Conservation (phyloP, 2,329 filamentous ascomycete species). For the Coleophoma crateriformis region DNA sequence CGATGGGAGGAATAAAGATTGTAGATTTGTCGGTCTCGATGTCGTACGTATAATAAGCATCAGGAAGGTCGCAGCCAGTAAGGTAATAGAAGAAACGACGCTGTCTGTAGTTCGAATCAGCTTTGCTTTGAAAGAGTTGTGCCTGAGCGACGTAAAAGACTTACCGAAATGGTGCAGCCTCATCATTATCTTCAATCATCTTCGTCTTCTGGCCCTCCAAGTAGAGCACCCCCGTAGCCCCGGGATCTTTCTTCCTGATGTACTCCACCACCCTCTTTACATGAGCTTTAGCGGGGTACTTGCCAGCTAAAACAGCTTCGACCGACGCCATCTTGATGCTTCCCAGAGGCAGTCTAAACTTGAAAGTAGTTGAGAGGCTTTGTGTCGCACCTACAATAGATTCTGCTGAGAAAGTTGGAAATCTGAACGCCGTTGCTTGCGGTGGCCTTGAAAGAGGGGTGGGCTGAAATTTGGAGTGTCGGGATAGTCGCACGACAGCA, state of each 20-base stretch:
- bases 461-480: not conserved
- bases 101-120: conserved; percentile 48
- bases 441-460: not conserved
- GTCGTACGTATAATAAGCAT: conserved; percentile 78
- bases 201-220: conserved; percentile 78
- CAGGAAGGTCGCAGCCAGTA: conserved; percentile 74
- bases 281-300: conserved; percentile 83
- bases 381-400: not conserved
- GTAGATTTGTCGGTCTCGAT: conserved; percentile 67
- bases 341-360: not conserved
- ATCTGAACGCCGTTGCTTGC: not conserved
- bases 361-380: not conserved
- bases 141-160: not conserved
- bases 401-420: not conserved
- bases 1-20: conserved; percentile 85
- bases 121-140: too few species aligned
- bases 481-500: not conserved
- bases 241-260: conserved; percentile 62
- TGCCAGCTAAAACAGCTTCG: conserved; percentile 46
- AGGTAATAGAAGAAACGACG: conserved; percentile 94
- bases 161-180: conserved; percentile 73
- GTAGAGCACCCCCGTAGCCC: conserved; percentile 71
- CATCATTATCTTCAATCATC: conserved; percentile 86
- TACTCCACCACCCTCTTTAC: conserved; percentile 77
- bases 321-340: conserved; percentile 12